phyloP scores from a whole-genome alignment of 1,139 yeast species.

The Saccharomycopsis phalli region DNA sequence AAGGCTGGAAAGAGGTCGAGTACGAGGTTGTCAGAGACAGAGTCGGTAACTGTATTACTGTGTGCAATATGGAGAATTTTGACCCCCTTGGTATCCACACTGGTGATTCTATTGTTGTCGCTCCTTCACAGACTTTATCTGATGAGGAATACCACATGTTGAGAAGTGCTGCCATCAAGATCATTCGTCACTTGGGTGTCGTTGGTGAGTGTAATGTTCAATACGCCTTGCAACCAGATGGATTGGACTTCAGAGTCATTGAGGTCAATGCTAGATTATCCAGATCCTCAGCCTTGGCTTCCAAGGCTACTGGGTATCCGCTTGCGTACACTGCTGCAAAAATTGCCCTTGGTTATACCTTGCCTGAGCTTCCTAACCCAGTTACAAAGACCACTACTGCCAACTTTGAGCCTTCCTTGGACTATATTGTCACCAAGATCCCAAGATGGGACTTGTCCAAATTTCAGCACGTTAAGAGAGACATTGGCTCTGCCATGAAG shows the following conservation, averaged over 20 bases:
- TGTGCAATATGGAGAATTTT: slow-evolving; percentile 98
- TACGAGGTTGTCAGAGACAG: slow-evolving; percentile 98
- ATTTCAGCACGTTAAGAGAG: slow-evolving; percentile 90
- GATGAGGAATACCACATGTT: slow-evolving; percentile 98
- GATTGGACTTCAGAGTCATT: slow-evolving; percentile 89
- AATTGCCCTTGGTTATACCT: slow-evolving; percentile 87
- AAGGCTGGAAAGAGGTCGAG: slow-evolving; percentile 99
- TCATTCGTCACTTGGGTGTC: slow-evolving; percentile 95
- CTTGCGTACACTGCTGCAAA: slow-evolving; percentile 98
- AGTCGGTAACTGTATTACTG: slow-evolving; percentile 95
- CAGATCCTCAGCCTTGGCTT: slow-evolving; percentile 94
- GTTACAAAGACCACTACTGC: slow-evolving; percentile 95
- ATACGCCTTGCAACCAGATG: slow-evolving; percentile 92
- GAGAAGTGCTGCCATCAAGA: slow-evolving; percentile 93
- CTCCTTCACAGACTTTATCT: slow-evolving; percentile 94
- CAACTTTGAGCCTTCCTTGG: slow-evolving; percentile 93
- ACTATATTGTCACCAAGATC: slow-evolving; percentile 92
- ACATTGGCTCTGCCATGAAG: slow-evolving; percentile 93
- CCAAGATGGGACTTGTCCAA: slow-evolving; percentile 98
- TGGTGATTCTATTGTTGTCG: slow-evolving; percentile 98
- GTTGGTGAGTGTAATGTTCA: slow-evolving; percentile 99
- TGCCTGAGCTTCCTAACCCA: slow-evolving; percentile 93
- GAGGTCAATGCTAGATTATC: slow-evolving; percentile 97
- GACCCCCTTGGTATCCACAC: slow-evolving; percentile 98
- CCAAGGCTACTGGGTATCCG: slow-evolving; percentile 98